Evolutionary conservation across 31 red algal genomes (phyloP).

Genomic region (Asparagopsis taxiformis): DNA sequence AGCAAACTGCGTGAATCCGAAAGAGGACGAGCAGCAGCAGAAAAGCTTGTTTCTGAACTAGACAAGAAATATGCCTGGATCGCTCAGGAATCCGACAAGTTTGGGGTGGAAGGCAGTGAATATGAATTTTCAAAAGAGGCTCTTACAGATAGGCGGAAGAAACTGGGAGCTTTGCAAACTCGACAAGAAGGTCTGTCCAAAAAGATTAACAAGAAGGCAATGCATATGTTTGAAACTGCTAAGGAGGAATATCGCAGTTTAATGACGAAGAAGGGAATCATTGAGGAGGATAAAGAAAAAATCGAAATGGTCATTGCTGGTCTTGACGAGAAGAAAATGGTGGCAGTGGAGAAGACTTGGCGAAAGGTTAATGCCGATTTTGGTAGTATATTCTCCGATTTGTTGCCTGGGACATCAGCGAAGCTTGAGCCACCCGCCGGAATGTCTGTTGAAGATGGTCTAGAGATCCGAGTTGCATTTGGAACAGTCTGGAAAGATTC

Average conservation of each 20-base stretch:
- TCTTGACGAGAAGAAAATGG: slow-evolving; percentile 98
- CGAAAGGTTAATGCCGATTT: slow-evolving; percentile 90
- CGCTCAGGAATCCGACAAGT: slow-evolving; percentile 49
- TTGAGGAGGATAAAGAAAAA: slow-evolving; percentile 90
- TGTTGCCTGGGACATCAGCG: slow-evolving; percentile 85
- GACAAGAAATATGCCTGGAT: slow-evolving; percentile 70
- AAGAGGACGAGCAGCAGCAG: slow-evolving; percentile 32
- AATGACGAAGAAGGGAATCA: slow-evolving; percentile 91
- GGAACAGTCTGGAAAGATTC: slow-evolving; percentile 94
- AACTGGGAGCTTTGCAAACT: slow-evolving; percentile 51
- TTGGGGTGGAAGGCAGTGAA: slow-evolving; percentile 47
- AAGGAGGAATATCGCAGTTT: slow-evolving; percentile 92
- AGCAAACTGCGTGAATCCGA: slow-evolving; percentile 63
- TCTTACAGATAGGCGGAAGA: slow-evolving; percentile 7
- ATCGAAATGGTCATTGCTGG: slow-evolving; percentile 92
- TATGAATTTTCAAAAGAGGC: slow-evolving; percentile 71
- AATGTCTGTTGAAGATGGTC: slow-evolving; percentile 71
- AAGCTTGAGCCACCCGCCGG: slow-evolving; percentile 86
- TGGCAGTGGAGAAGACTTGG: slow-evolving; percentile 96
- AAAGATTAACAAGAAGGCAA: slow-evolving; percentile 92
- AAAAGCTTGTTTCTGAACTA: slow-evolving; percentile 54
- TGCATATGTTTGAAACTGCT: slow-evolving; percentile 93
- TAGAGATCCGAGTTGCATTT: slow-evolving; percentile 97
- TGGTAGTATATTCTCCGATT: slow-evolving; percentile 87
- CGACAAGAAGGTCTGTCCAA: slow-evolving; percentile 63